Percentiles rank a stretch among this genome's conserved stretches.
Evolutionary conservation across 1,284 basidiomycete species (phyloP).

Genomic region (Chiua sp.): DNA sequence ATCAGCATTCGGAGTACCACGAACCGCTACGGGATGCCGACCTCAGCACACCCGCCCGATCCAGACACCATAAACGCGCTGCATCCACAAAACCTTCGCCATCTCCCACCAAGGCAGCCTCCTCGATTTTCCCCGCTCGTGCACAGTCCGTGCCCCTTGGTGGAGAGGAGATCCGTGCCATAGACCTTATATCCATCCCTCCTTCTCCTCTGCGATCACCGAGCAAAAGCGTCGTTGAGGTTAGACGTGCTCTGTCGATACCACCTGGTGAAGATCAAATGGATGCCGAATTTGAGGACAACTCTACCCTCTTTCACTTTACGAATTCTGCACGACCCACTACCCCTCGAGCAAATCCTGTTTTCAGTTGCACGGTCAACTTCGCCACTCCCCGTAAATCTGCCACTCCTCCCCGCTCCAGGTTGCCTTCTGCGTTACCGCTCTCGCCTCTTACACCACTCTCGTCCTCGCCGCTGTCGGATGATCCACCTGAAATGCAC

Average conservation of each 20-base stretch:
- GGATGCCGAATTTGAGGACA: constrained; percentile 26
- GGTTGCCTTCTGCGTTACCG: constrained; percentile 13
- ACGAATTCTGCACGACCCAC: constrained; percentile 19
- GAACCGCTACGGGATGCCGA: constrained; percentile 25
- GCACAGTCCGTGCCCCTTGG: constrained; percentile 36
- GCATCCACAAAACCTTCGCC: constrained; percentile 25
- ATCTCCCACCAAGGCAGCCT: constrained; percentile 19
- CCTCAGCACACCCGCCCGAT: constrained; percentile 2
- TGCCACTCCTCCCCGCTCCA: constrained; percentile 1
- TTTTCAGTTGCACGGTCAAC: constrained; percentile 31
- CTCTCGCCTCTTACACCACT: constrained; percentile 44
- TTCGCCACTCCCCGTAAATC: constrained; percentile 31
- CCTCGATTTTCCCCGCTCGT: constrained; percentile 24
- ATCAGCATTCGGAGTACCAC: constrained; percentile 20
- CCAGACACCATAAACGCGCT: constrained; percentile 14
- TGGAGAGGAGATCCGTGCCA: constrained; percentile 11
- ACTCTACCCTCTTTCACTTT: constrained; percentile 21
- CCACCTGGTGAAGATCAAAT: constrained; percentile 25
- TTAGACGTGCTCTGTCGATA: constrained; percentile 31
- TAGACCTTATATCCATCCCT: constrained; percentile 29
- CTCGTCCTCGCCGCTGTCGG: constrained; percentile 24
- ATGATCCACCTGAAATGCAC: constrained; percentile 9
- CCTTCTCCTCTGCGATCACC: constrained; percentile 35
- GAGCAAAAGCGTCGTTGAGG: constrained; percentile 24
- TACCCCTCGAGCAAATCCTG: constrained; percentile 10